Base-by-base conservation (phyloP, 805 yeast genomes). In the Hanseniaspora singularis region DNA sequence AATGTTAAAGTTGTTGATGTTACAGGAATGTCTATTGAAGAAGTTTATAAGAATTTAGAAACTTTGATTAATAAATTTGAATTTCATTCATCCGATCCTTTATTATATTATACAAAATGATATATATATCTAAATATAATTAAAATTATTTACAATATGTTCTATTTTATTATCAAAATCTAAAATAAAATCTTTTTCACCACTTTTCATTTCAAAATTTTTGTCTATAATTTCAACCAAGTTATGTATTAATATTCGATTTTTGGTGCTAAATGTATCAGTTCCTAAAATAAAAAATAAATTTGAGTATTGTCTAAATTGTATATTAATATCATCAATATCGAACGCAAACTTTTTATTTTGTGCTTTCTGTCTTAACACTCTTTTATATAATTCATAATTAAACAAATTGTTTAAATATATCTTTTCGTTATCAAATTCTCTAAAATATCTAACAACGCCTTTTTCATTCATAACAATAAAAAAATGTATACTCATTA, bases 1-100 rank as follows among this genome's bases (percentile, higher is more conserved):
- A 50, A 55, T 20, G 71, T 81, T 69, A 57, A 58, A 11, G 62
- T 74, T 31, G 53, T 86, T 1, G 69, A 72, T 50, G 95, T 88
- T 6, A 79, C 79, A 50, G 71, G 68, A 1, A 68, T 73, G 51
- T 52, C 64, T 12, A 76, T 79, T 3, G 79, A 74, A 3, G 66
- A 76, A 53, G 94, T 84, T 3, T 57, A 64, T 8, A 49, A 50
- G 3, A 62, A 63, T 18, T 58, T 84, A 1, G 70, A 77, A 79
- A 30, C 42, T 1, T 15, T 51, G 0, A 56, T 65, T 4, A 52
- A 56, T 15, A 24, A 33, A 5, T 24, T 49, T 2, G 50, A 34
- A 22, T 27, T 40, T 30, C 4, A 33, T 4, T 24, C 8, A 5
- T 7, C 7, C 6, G 22, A 18, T 7, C 11, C 20, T 11, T 33